Conservation (phyloP, 2,329 filamentous ascomycete species). For the Aspergillus felis region DNA sequence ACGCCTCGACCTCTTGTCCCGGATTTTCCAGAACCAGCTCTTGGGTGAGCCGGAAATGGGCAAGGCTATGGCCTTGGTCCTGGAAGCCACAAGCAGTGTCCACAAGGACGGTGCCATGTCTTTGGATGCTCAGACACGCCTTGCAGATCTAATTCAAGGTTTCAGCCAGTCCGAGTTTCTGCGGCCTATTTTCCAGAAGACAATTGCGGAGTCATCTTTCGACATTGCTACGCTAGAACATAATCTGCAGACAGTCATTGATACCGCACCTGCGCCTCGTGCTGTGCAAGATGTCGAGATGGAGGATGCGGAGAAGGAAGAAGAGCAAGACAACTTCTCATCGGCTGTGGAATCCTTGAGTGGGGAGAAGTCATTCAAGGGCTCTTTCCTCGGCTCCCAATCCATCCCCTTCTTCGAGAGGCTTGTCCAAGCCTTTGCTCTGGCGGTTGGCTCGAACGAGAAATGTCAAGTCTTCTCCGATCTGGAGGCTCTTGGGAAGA, state of each 20-base stretch:
- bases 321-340: conserved; percentile 28
- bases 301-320: conserved; percentile 36
- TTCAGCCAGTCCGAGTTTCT: conserved; percentile 60
- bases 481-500: conserved; percentile 35
- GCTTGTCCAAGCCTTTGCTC: conserved; percentile 36
- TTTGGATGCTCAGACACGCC: conserved; percentile 54
- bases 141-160: conserved; percentile 64
- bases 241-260: conserved; percentile 67
- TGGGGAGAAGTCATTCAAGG: conserved; percentile 23
- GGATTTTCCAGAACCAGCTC: conserved; percentile 31
- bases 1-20: conserved; percentile 46
- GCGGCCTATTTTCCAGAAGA: conserved; percentile 62
- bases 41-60: conserved; percentile 28
- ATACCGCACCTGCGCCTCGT: conserved; percentile 52
- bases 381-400: conserved; percentile 36
- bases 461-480: conserved; percentile 32
- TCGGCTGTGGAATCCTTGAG: conserved; percentile 31
- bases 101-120: conserved; percentile 41
- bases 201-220: conserved; percentile 63
- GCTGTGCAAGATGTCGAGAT: conserved; percentile 50
- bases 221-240: conserved; percentile 73
- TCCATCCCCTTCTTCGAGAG: conserved; percentile 34
- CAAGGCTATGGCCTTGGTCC: conserved; percentile 30
- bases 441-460: conserved; percentile 28
- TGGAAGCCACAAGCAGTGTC: conserved; percentile 39